Conservation (phyloP, 139 green algal species). For the Limnomonas spitsbergensis region DNA sequence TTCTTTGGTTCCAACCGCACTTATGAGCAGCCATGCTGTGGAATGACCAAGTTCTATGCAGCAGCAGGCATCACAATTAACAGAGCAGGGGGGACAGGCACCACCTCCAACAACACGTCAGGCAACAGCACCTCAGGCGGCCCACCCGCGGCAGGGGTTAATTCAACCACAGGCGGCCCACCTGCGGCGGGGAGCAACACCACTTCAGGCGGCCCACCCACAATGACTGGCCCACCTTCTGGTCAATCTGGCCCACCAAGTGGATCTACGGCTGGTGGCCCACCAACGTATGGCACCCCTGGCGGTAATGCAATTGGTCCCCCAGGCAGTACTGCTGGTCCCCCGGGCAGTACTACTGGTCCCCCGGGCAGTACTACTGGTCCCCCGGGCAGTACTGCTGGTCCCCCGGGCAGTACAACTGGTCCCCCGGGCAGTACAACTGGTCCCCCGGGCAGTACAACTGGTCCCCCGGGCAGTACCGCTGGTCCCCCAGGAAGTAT, state of each 20-base stretch:
- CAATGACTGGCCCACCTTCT: background rate
- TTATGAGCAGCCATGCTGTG: background rate
- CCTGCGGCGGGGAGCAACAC: background rate
- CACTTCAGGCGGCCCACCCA: background rate
- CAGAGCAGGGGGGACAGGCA: background rate
- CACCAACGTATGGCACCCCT: background rate
- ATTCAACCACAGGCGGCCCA: background rate
- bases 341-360: background rate
- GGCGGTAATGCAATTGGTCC: background rate
- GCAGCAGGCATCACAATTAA: background rate
- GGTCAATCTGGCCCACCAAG: background rate
- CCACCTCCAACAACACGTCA: background rate
- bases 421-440: background rate
- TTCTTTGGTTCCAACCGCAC: background rate
- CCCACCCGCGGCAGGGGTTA: background rate
- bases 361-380: background rate
- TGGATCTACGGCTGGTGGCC: background rate
- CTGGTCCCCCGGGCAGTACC: background rate
- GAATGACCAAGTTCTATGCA: slow-evolving; percentile 3
- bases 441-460: background rate
- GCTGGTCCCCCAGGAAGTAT: background rate
- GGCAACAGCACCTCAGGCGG: background rate
- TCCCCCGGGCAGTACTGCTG: background rate
- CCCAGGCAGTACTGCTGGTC: background rate
- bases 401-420: background rate